Percentiles rank a stretch among this genome's conserved stretches.
These are phyloP conservation scores for Saccharomycopsis oosterbeekiorum DNA, from an alignment of 805 yeast genomes.

Conservation along the genomic window DNA sequence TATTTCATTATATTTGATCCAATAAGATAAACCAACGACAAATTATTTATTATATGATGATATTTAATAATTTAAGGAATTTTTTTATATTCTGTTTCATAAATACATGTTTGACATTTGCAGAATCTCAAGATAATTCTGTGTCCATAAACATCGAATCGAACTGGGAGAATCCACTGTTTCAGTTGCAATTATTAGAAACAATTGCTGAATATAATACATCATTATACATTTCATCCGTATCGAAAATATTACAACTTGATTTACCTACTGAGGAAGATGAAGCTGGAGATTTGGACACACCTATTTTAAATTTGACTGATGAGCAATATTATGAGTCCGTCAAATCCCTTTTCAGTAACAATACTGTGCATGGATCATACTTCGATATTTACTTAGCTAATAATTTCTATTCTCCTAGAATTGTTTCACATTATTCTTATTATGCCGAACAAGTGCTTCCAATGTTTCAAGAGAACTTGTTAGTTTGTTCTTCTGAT, in stretches of 20 bases:
- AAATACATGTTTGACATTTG: not conserved
- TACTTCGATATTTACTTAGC: conserved; percentile 21
- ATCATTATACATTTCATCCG: conserved; percentile 28
- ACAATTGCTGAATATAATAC: conserved; percentile 30
- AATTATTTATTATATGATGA: not conserved
- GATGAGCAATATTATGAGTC: conserved; percentile 9
- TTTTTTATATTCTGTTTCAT: not conserved
- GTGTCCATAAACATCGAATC: conserved; percentile 28
- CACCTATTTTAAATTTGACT: not conserved
- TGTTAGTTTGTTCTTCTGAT: conserved; percentile 21
- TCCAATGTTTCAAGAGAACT: conserved; percentile 23
- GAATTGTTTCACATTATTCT: conserved; percentile 54
- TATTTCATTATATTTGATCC: not conserved
- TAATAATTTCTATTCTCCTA: conserved; percentile 42
- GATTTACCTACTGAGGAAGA: conserved; percentile 11
- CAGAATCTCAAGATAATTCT: conserved; percentile 4
- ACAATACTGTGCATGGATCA: not conserved
- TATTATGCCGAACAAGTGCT: conserved; percentile 32
- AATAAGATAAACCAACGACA: not conserved
- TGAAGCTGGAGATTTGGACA: conserved; percentile 1
- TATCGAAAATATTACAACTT: conserved; percentile 22
- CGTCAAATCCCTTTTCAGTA: not conserved
- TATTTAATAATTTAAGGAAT: not conserved
- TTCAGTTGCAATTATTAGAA: conserved; percentile 35
- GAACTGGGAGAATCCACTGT: conserved; percentile 34